Percentiles rank a stretch among this genome's conserved stretches.
Conservation (phyloP, 495 filamentous ascomycete genomes). For the Trichocladium uniseriatum region DNA sequence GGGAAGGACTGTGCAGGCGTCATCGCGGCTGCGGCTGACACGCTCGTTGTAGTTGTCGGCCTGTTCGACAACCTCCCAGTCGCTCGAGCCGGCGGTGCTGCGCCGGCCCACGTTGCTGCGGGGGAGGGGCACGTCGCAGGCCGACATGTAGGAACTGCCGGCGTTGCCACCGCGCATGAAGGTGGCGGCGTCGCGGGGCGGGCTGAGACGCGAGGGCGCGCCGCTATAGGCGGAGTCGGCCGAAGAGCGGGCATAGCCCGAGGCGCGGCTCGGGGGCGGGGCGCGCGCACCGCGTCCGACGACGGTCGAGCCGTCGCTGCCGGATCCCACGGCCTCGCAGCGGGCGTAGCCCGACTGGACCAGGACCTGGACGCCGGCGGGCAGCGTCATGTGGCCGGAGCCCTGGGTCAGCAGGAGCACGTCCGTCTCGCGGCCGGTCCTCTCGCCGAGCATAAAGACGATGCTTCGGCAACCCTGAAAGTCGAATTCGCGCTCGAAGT, state of each 20-base stretch:
- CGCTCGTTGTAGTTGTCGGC: not conserved
- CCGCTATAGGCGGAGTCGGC: slow-evolving; percentile 8
- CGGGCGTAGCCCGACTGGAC: slow-evolving; percentile 15
- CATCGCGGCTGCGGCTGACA: not conserved
- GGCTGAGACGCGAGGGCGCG: slow-evolving; percentile 7
- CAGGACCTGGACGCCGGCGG: slow-evolving; percentile 17
- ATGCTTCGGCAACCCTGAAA: slow-evolving; percentile 18
- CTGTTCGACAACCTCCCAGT: slow-evolving; percentile 11
- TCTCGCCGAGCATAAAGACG: slow-evolving; percentile 14
- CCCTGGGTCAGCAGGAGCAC: slow-evolving; percentile 15
- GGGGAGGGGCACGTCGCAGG: slow-evolving; percentile 10
- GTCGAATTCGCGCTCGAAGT: slow-evolving; percentile 20
- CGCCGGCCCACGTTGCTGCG: slow-evolving; percentile 3
- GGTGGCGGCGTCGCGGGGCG: slow-evolving; percentile 5
- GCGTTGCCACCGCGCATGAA: slow-evolving; percentile 2
- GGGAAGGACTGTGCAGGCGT: slow-evolving; percentile 15
- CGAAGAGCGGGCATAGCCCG: slow-evolving; percentile 15
- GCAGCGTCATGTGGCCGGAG: slow-evolving; percentile 22
- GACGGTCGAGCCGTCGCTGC: not conserved
- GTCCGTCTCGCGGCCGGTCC: slow-evolving; percentile 8
- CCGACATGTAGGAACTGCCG: slow-evolving; percentile 11
- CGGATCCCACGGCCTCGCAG: slow-evolving; percentile 4
- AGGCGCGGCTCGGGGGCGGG: slow-evolving; percentile 12
- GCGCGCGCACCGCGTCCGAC: slow-evolving; percentile 12
- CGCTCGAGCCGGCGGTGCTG: not conserved